Conservation (phyloP, 2,329 filamentous ascomycete genomes). For the Penicillium sp. region DNA sequence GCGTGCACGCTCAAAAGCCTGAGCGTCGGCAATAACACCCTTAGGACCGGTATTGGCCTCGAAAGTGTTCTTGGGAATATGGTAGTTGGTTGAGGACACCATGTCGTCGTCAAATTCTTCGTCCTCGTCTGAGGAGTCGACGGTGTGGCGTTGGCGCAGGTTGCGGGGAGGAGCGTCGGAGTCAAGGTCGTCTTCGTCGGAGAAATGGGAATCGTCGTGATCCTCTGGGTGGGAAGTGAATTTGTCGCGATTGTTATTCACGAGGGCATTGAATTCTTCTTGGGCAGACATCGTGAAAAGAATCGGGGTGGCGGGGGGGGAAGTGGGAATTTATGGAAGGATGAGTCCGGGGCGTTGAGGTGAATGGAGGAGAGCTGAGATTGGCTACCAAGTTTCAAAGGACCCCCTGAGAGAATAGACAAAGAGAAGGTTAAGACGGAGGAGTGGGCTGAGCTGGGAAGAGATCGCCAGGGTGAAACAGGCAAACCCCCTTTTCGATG, state of each 20-base stretch:
- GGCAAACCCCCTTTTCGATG: constrained; percentile 12
- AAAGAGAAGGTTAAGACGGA: constrained; percentile 11
- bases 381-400: constrained; percentile 7
- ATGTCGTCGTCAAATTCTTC: constrained; percentile 34
- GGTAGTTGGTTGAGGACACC: constrained; percentile 38
- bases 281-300: constrained; percentile 44
- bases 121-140: constrained; percentile 36
- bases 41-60: constrained; percentile 54
- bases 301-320: constrained; percentile 13
- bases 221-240: constrained; percentile 46
- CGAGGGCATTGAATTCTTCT: constrained; percentile 48
- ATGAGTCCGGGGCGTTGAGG: background rate
- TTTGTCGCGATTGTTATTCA: constrained; percentile 38
- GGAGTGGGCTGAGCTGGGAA: constrained; percentile 25
- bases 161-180: constrained; percentile 19
- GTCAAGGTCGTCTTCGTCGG: constrained; percentile 16
- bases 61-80: constrained; percentile 46
- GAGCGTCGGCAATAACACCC: constrained; percentile 53
- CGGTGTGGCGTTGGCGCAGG: constrained; percentile 17
- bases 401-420: constrained; percentile 13
- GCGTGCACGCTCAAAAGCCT: constrained; percentile 50
- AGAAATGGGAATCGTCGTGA: constrained; percentile 28
- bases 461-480: constrained; percentile 27
- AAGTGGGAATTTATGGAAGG: constrained; percentile 13
- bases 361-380: background rate